phyloP scores from a whole-genome alignment of 2,329 filamentous ascomycete genomes.

The Fusarium algeriense region DNA sequence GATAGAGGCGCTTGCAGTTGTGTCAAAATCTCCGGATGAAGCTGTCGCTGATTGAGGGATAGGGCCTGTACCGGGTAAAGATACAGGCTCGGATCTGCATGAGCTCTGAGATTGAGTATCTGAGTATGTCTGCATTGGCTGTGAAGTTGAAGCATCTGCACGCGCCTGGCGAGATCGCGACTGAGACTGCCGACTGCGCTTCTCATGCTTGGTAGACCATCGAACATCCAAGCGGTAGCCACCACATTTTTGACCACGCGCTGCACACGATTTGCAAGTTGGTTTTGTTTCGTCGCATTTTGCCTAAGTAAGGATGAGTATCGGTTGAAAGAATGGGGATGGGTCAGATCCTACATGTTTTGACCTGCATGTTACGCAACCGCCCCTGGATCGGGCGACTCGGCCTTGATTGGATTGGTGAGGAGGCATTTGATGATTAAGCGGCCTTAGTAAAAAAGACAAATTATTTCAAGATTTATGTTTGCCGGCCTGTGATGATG shows the following conservation, averaged over 20 bases:
- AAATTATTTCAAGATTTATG: rapidly evolving
- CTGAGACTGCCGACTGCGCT: background rate
- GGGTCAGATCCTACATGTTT: background rate
- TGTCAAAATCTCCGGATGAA: background rate
- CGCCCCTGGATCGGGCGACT: background rate
- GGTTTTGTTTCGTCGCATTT: constrained; percentile 1
- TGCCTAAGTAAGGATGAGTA: background rate
- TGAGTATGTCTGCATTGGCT: too few species aligned
- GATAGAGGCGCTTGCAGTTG: background rate
- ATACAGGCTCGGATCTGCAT: background rate
- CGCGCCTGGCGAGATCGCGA: background rate
- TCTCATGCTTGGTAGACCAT: constrained; percentile 5
- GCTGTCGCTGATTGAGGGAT: background rate
- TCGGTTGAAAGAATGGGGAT: background rate
- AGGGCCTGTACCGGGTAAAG: background rate
- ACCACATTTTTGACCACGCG: background rate
- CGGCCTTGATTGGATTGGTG: background rate
- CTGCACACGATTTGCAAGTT: background rate
- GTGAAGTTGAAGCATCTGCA: background rate
- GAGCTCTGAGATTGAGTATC: background rate
- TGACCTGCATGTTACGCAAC: constrained; percentile 2
- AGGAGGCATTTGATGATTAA: background rate
- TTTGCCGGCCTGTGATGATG: rapidly evolving
- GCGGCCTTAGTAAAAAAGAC: rapidly evolving
- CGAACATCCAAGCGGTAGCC: background rate